These are phyloP conservation scores for Cadophora sp. DNA, from an alignment of 2,329 filamentous ascomycete genomes.

Conservation along the genomic window DNA sequence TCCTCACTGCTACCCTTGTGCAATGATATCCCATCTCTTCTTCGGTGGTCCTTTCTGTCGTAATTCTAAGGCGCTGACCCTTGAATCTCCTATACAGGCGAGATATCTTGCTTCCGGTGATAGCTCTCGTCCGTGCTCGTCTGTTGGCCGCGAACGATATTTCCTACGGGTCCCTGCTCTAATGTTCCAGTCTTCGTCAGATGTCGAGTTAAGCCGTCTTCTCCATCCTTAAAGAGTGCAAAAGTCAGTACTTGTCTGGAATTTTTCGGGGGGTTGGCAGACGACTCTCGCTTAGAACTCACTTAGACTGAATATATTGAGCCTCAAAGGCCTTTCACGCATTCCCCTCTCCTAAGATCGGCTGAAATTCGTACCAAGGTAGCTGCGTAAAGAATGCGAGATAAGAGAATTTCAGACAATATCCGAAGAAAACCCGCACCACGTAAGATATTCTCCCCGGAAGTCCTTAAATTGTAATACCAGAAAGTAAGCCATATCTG, in stretches of 20 bases:
- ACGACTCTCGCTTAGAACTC: neutral
- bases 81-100: constrained; percentile 23
- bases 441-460: no score
- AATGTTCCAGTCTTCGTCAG: constrained; percentile 48
- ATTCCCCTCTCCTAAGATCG: neutral
- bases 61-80: no score
- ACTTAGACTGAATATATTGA: constrained; percentile 40
- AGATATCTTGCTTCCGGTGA: constrained; percentile 22
- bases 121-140: constrained; percentile 24
- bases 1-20: neutral
- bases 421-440: no score
- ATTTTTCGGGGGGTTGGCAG: neutral
- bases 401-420: no score
- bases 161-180: constrained; percentile 34
- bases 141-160: constrained; percentile 26
- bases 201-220: constrained; percentile 55
- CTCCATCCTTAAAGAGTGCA: constrained; percentile 46
- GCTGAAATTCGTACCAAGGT: neutral
- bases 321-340: neutral
- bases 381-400: no score
- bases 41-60: no score
- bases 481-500: no score
- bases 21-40: no score
- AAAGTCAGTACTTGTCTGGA: neutral
- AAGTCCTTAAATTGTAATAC: no score